A percentile compares a stretch with the other conserved stretches of the same genome.
These are phyloP conservation scores for Spatholobus suberectus DNA, from an alignment of 306 rosid genomes.

Conservation along the genomic window DNA sequence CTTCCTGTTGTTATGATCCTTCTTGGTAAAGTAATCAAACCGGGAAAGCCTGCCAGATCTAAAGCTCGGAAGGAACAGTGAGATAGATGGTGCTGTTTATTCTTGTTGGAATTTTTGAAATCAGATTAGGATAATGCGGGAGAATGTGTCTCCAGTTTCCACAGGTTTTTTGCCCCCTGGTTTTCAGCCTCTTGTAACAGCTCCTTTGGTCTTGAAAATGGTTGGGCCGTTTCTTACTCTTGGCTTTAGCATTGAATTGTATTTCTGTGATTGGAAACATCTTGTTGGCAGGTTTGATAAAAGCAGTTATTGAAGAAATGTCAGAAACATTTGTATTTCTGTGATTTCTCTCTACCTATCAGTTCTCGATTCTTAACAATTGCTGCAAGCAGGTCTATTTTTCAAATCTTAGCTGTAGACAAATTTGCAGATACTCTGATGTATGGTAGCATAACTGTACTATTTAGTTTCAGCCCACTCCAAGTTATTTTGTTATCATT, in stretches of 20 bases:
- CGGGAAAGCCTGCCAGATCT: conserved; percentile 67
- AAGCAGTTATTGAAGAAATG: conserved; percentile 35
- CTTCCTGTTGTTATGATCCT: conserved; percentile 69
- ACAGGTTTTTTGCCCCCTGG: conserved; percentile 26
- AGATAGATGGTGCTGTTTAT: conserved; percentile 40
- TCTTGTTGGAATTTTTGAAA: conserved; percentile 42
- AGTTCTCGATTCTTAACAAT: not conserved
- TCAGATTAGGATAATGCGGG: conserved; percentile 37
- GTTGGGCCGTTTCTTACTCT: conserved; percentile 35
- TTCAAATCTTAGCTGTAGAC: conserved; percentile 23
- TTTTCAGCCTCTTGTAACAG: conserved; percentile 39
- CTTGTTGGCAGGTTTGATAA: conserved; percentile 23
- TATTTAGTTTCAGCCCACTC: not conserved
- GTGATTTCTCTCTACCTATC: conserved; percentile 5
- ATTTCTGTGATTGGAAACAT: conserved; percentile 30
- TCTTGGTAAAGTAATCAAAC: conserved; percentile 73
- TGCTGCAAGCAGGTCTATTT: not conserved
- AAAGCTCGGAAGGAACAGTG: conserved; percentile 76
- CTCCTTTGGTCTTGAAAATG: conserved; percentile 35
- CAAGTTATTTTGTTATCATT: conserved; percentile 10
- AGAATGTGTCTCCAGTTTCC: conserved; percentile 40
- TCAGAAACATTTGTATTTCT: conserved; percentile 25
- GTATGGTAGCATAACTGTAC: not conserved
- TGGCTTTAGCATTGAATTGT: conserved; percentile 38
- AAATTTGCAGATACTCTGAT: not conserved